A percentile compares a stretch with the other conserved stretches of the same genome.
These are phyloP conservation scores for Phytophthora quininea DNA, from an alignment of 352 stramenopile species.

Conservation along the genomic window DNA sequence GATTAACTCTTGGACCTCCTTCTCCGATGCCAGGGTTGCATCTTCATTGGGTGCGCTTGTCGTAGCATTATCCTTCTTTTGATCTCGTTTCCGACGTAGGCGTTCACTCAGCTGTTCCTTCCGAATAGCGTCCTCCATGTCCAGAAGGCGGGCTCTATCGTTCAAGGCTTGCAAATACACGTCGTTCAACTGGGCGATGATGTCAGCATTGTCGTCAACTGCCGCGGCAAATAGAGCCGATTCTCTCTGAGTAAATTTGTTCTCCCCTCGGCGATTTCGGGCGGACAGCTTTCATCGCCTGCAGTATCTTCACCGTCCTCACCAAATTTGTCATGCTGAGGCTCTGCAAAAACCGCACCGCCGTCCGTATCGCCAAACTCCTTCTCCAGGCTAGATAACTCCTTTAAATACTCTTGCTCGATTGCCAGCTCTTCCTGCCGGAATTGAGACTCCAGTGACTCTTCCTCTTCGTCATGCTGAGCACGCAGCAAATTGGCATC, in stretches of 20 bases:
- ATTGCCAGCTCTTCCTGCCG: slow-evolving; percentile 51
- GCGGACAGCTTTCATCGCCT: slow-evolving; percentile 10
- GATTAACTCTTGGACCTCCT: slow-evolving; percentile 17
- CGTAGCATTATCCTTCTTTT: slow-evolving; percentile 1
- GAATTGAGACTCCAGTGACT: slow-evolving; percentile 49
- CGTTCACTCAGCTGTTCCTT: slow-evolving; percentile 39
- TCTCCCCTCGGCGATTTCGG: neutral
- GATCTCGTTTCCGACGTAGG: slow-evolving; percentile 26
- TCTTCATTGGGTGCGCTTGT: neutral
- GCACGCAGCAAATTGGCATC: slow-evolving; percentile 23
- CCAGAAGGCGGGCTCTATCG: slow-evolving; percentile 26
- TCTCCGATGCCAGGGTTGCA: neutral
- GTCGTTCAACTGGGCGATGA: slow-evolving; percentile 42
- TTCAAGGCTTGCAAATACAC: slow-evolving; percentile 42
- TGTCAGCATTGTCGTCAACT: slow-evolving; percentile 33
- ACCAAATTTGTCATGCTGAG: slow-evolving; percentile 14
- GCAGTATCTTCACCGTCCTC: slow-evolving; percentile 5
- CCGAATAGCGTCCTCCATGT: slow-evolving; percentile 35
- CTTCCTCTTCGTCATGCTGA: slow-evolving; percentile 37
- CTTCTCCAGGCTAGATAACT: slow-evolving; percentile 51
- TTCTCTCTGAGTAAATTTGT: neutral
- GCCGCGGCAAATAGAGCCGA: neutral
- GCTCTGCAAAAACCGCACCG: slow-evolving; percentile 36
- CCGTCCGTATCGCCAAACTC: slow-evolving; percentile 43
- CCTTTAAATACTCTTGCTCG: slow-evolving; percentile 59